Conservation (phyloP, 2,329 filamentous ascomycete genomes). For the Apiospora phragmitis region DNA sequence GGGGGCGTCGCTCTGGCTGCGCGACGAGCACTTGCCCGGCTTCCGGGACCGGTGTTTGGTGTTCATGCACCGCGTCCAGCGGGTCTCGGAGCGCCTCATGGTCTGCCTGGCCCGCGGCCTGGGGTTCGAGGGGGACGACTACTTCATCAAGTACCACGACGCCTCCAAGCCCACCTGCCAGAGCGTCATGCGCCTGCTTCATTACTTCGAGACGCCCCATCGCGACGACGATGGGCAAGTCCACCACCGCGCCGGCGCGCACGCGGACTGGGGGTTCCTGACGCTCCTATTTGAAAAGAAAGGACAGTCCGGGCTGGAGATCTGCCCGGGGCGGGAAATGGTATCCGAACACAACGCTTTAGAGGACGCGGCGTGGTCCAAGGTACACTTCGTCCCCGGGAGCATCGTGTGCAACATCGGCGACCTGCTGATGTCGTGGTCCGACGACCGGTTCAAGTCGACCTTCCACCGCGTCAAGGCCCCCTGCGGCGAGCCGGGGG, state of each 20-base stretch:
- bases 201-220: conserved; percentile 48
- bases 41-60: conserved; percentile 42
- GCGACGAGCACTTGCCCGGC: conserved; percentile 43
- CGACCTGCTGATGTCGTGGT: conserved; percentile 64
- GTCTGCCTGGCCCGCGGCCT: conserved; percentile 55
- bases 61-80: conserved; percentile 55
- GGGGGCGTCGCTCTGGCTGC: conserved; percentile 49
- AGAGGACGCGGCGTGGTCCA: conserved; percentile 57
- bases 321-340: conserved; percentile 61
- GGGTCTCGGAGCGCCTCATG: conserved; percentile 54
- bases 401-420: conserved; percentile 64
- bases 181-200: conserved; percentile 52
- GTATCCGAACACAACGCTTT: conserved; percentile 52
- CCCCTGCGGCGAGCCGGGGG: conserved; percentile 46
- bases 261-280: conserved; percentile 61
- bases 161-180: conserved; percentile 47
- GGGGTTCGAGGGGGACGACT: conserved; percentile 49
- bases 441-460: conserved; percentile 64
- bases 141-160: conserved; percentile 54
- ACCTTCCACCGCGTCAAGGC: conserved; percentile 64
- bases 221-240: conserved; percentile 18
- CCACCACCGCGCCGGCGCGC: conserved; percentile 59
- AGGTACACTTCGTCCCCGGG: conserved; percentile 49
- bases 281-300: conserved; percentile 61
- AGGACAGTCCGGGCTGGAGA: conserved; percentile 59